Conservation (phyloP, 208 protist genomes). For the Acanthamoeba castellanii region DNA sequence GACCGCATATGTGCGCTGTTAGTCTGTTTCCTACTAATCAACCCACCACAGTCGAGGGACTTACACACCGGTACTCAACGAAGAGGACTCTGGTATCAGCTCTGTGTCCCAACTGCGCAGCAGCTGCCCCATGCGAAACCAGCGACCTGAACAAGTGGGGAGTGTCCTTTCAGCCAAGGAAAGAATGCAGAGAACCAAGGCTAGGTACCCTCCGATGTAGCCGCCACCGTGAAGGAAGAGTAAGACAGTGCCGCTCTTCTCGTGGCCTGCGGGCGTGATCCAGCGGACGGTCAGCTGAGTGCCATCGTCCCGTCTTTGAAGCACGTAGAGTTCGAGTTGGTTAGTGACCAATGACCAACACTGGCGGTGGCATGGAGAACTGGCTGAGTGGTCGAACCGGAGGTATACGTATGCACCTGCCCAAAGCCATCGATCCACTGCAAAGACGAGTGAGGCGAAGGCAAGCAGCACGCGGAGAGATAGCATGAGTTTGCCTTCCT, state of each 20-base stretch:
- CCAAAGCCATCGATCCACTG: no score
- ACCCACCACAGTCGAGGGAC: background rate
- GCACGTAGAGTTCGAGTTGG: no score
- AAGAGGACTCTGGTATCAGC: slow-evolving; percentile 9
- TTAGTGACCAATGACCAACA: no score
- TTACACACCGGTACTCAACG: slow-evolving; percentile 40
- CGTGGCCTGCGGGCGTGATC: background rate
- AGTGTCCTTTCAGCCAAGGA: no score
- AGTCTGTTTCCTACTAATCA: background rate
- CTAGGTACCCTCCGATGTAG: slow-evolving; percentile 9
- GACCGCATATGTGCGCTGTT: background rate
- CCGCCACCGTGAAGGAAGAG: slow-evolving; percentile 47
- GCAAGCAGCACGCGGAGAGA: no score
- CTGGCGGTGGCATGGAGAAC: no score
- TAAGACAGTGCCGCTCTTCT: background rate
- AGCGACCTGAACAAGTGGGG: background rate
- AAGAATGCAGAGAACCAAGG: background rate
- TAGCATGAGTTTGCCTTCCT: no score
- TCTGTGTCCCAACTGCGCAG: background rate
- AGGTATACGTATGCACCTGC: no score
- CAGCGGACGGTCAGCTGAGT: background rate
- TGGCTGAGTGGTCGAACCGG: no score
- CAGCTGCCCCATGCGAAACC: background rate
- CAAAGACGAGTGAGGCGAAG: no score
- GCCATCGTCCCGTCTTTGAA: background rate